Conservation (phyloP, 1,139 yeast species). For the Debaryomyces sp. region DNA sequence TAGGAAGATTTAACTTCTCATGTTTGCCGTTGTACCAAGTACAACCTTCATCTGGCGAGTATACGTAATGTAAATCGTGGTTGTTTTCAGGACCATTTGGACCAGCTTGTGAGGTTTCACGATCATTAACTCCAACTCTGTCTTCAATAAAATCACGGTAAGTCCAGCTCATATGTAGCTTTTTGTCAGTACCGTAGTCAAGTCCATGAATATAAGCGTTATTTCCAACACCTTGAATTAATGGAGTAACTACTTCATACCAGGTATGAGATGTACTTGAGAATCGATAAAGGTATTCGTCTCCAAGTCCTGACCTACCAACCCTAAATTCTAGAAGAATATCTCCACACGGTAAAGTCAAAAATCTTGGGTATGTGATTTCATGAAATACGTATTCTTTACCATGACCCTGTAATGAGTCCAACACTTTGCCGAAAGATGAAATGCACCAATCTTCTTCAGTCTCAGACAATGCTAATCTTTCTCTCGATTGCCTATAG, state of each 20-base stretch:
- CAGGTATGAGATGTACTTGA: constrained; percentile 8
- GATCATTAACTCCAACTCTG: constrained; percentile 3
- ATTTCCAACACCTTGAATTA: constrained; percentile 16
- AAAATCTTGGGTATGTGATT: constrained; percentile 19
- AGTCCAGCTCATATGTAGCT: constrained; percentile 18
- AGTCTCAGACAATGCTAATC: constrained; percentile 2
- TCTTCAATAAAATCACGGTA: constrained; percentile 19
- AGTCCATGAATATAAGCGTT: constrained; percentile 20
- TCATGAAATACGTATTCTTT: constrained; percentile 7
- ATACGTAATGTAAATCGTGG: constrained; percentile 14
- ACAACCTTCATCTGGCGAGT: constrained; percentile 16
- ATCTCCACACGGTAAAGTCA: constrained; percentile 15
- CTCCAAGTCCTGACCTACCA: constrained; percentile 21
- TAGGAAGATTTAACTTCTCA: neutral
- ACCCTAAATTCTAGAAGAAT: constrained; percentile 17
- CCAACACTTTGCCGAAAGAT: neutral
- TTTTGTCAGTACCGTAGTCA: constrained; percentile 11
- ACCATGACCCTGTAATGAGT: neutral
- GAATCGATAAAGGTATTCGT: constrained; percentile 16
- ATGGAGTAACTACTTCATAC: constrained; percentile 13
- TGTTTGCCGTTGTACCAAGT: constrained; percentile 16
- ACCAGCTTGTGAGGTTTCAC: constrained; percentile 17
- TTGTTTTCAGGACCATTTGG: constrained; percentile 22
- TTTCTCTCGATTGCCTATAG: constrained; percentile 9
- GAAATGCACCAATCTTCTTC: neutral